Conservation (phyloP, 139 green algal genomes). For the Picochlorum costavermella region DNA sequence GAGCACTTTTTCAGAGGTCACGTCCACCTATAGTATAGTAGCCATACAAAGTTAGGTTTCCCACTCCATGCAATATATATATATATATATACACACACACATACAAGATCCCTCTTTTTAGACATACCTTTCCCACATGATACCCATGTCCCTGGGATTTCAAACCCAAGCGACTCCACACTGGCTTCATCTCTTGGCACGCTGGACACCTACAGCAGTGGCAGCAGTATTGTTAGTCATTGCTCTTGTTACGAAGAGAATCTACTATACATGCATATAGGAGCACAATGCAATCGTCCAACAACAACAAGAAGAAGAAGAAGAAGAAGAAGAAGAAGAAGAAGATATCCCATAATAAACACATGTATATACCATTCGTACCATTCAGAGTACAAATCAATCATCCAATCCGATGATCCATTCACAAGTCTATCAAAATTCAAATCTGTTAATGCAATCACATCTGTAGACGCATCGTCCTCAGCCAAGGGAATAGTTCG, state of each 20-base stretch:
- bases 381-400: constrained; percentile 21
- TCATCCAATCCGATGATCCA: constrained; percentile 17
- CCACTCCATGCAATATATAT: no score
- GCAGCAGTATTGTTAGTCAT: no score
- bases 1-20: constrained; percentile 6
- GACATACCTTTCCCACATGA: constrained; percentile 6
- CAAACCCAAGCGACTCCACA: constrained; percentile 8
- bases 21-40: constrained; percentile 15
- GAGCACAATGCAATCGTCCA: background rate
- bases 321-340: no score
- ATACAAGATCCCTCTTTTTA: no score
- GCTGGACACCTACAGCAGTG: constrained; percentile 16
- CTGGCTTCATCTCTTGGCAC: constrained; percentile 13
- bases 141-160: constrained; percentile 1
- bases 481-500: background rate
- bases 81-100: no score
- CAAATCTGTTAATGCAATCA: constrained; percentile 12
- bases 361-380: background rate
- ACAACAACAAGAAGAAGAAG: no score
- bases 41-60: no score
- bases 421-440: constrained; percentile 19
- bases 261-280: background rate
- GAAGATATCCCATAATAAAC: no score
- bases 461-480: background rate
- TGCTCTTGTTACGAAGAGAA: no score